Base-by-base conservation (phyloP, 2,329 filamentous ascomycete species). In the Cyanodermella asteris region DNA sequence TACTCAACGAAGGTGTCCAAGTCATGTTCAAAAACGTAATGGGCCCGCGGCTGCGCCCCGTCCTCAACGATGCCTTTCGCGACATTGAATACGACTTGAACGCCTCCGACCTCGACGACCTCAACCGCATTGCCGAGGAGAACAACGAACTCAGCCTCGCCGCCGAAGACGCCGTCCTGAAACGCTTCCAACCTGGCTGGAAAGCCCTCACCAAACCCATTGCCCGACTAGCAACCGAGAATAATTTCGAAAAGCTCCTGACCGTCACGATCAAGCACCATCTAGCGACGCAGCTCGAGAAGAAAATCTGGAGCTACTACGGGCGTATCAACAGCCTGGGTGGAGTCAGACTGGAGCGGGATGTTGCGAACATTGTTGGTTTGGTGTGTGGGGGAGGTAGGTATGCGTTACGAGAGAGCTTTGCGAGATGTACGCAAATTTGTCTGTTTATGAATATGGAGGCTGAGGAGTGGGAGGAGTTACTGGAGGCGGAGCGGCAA, bases 361-460 rank as follows among this genome's bases (percentile, higher is more conserved):
- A 93, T 46, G 63, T 93, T 30, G 64, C 69, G 1, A 74, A 68
- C 2, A 69, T 93, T 23, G 66, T 90, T 5, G 55, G 61, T 13
- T 59, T 62, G 0, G 68, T 78, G 2, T 64, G 67, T 7, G 61
- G 57, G 32, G 76, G 72, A 3, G 62, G 61, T 4, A 69, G 75
- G 39, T 93, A 91, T 43, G 64, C 64, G 2, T 62, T 87, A 18
- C 59, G 78, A 16, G 81, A 91, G 41, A 50, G 64, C 3, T 91
- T 93, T 51, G 59, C 62, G 15, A 66, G 71, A 39, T 76, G 75
- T 29, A 60, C 62, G 30, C 80, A 93, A 56, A 72, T 91, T 38
- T 66, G 75, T 29, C 67, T 90, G 56, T 67, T 91, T 10, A 70
- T 84, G 43, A 84, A 82, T 37, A 90, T 93, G 80, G 82, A 93